Conservation (phyloP, 2,329 filamentous ascomycete genomes). For the Colletotrichum graminicola region DNA sequence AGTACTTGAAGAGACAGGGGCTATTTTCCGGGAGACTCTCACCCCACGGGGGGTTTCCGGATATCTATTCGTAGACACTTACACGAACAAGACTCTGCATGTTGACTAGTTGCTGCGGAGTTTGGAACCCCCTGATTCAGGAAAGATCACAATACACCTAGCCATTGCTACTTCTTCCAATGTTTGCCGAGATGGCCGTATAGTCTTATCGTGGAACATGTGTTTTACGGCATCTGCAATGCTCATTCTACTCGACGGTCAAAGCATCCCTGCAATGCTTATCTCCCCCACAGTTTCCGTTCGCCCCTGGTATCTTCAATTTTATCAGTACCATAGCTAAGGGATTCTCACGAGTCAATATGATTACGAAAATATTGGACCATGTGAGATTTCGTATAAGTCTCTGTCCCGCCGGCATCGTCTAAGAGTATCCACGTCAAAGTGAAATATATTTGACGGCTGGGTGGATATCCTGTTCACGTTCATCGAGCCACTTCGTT, state of each 20-base stretch:
- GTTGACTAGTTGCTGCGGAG: no score
- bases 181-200: neutral
- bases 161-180: no score
- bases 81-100: neutral
- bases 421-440: neutral
- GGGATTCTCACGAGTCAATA: neutral
- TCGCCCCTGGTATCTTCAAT: slow-evolving; percentile 20
- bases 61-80: neutral
- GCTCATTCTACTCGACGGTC: neutral
- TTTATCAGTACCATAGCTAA: slow-evolving; percentile 13
- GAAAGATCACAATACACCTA: neutral
- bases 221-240: no score
- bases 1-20: slow-evolving; percentile 17
- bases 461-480: neutral
- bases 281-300: slow-evolving; percentile 34
- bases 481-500: neutral
- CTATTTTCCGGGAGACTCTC: slow-evolving; percentile 10
- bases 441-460: neutral
- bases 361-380: slow-evolving; percentile 1
- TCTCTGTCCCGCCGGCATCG: neutral
- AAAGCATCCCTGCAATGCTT: slow-evolving; percentile 29
- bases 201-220: neutral
- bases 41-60: neutral
- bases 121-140: neutral
- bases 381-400: slow-evolving; percentile 28